Evolutionary conservation across 1,284 basidiomycete species (phyloP), one percentile per base, ranked within the genome.

Genomic region (Ceratorhiza oryzae-sativae): DNA sequence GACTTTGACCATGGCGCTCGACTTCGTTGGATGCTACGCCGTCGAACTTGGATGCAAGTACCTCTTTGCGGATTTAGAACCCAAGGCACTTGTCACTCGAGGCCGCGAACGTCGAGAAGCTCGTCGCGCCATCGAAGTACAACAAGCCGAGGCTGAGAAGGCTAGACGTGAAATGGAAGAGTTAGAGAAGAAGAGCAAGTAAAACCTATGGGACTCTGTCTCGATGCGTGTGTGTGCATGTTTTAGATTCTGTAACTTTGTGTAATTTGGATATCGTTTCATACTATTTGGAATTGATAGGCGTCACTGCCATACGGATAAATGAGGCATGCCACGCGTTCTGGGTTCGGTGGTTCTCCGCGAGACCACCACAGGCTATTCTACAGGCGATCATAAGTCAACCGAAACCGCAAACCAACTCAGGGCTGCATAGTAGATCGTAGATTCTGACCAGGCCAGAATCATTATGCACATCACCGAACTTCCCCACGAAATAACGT

Each of bases 1-100:
- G 73, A 93, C 93, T 0, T 75, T 82, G 12, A 85, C 88, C 53
- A 99, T 99, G 96, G 78, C 92, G 32, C 79, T 90, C 72, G 97
- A 99, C 82, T 97, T 98, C 77, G 87, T 81, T 4, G 94, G 94
- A 0, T 98, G 95, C 78, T 98, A 87, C 85, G 75, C 90, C 62
- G 85, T 98, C 59, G 96, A 99, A 80, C 84, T 86, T 60, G 80
- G 83, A 10, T 96, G 94, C 84, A 98, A 98, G 82, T 81, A 84
- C 58, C 79, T 97, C 34, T 98, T 98, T 80, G 95, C 95, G 3
- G 90, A 94, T 77, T 84, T 97, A 30, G 90, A 94, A 78, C 95
- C 96, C 0, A 92, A 91, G 78, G 82, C 86, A 73, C 88, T 98
- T 84, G 86, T 98, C 71, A 94, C 92, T 0, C 86, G 90, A 10